phyloP scores from a whole-genome alignment of 1,139 yeast species.

The Sporopachydermia cereana region DNA sequence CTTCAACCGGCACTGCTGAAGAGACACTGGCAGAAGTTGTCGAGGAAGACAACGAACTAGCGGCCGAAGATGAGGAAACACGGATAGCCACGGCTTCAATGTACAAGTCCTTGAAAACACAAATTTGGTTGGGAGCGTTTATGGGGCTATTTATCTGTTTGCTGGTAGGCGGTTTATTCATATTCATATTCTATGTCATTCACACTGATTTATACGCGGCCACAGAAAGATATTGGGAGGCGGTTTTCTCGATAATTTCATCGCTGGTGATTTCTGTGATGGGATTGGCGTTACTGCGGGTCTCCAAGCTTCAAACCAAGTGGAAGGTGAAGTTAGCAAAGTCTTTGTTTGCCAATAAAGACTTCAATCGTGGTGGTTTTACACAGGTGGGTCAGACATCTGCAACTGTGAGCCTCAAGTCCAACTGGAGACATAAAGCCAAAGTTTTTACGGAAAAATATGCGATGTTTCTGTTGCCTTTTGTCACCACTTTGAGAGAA shows the following conservation, averaged over 20 bases:
- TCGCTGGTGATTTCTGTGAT: constrained; percentile 72
- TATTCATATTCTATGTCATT: constrained; percentile 61
- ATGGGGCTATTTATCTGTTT: constrained; percentile 66
- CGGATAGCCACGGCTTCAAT: constrained; percentile 11
- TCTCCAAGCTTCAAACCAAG: constrained; percentile 77
- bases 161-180: constrained; percentile 62
- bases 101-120: constrained; percentile 38
- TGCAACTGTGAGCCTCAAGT: neutral
- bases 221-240: constrained; percentile 89
- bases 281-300: constrained; percentile 80
- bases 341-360: constrained; percentile 25
- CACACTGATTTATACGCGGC: constrained; percentile 75
- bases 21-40: neutral
- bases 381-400: neutral
- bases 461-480: constrained; percentile 69
- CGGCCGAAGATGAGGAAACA: constrained; percentile 18
- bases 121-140: constrained; percentile 79
- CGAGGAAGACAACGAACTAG: constrained; percentile 19
- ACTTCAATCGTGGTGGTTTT: constrained; percentile 2
- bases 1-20: constrained; percentile 1
- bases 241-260: constrained; percentile 70
- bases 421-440: constrained; percentile 21
- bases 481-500: constrained; percentile 76
- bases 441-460: constrained; percentile 38
- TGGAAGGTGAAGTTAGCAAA: constrained; percentile 67